Evolutionary conservation across 805 yeast genomes (phyloP).

Genomic region (Metschnikowia shivogae): DNA sequence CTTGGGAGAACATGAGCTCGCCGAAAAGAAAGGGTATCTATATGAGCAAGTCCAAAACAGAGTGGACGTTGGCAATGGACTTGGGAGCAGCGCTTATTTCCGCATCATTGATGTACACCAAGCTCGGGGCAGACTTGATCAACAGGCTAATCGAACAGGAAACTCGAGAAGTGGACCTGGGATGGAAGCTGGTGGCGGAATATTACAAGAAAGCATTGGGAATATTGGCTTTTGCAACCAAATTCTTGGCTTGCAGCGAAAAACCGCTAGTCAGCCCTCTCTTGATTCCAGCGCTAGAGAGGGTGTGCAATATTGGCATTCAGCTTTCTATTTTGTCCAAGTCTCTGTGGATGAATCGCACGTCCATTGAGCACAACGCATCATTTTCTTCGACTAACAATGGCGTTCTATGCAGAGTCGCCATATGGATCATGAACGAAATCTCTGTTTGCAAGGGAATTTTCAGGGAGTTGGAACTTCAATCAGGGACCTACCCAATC

Average conservation of each 20-base stretch:
- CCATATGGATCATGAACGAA: conserved; percentile 38
- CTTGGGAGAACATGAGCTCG: neutral
- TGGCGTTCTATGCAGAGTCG: conserved; percentile 43
- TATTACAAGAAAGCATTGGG: conserved; percentile 32
- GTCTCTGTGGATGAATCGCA: conserved; percentile 35
- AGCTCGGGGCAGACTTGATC: conserved; percentile 33
- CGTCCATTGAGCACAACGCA: conserved; percentile 6
- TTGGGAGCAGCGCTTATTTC: conserved; percentile 25
- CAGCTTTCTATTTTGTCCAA: conserved; percentile 40
- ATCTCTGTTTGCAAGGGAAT: conserved; percentile 22
- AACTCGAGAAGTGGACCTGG: conserved; percentile 19
- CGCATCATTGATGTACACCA: conserved; percentile 25
- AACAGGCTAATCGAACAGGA: conserved; percentile 32
- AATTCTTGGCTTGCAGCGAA: conserved; percentile 2
- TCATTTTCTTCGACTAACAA: conserved; percentile 23
- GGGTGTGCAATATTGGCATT: conserved; percentile 28
- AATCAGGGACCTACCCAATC: neutral
- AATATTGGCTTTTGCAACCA: conserved; percentile 23
- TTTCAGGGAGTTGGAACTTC: conserved; percentile 7
- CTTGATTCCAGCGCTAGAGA: conserved; percentile 11
- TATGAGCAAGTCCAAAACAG: neutral
- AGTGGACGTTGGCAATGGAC: conserved; percentile 33
- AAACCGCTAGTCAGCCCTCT: conserved; percentile 4
- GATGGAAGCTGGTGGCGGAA: conserved; percentile 35
- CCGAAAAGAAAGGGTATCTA: neutral